These are phyloP conservation scores for Chytriomyces sp. DNA, from an alignment of 192 early-diverging fungal genomes.

Conservation along the genomic window DNA sequence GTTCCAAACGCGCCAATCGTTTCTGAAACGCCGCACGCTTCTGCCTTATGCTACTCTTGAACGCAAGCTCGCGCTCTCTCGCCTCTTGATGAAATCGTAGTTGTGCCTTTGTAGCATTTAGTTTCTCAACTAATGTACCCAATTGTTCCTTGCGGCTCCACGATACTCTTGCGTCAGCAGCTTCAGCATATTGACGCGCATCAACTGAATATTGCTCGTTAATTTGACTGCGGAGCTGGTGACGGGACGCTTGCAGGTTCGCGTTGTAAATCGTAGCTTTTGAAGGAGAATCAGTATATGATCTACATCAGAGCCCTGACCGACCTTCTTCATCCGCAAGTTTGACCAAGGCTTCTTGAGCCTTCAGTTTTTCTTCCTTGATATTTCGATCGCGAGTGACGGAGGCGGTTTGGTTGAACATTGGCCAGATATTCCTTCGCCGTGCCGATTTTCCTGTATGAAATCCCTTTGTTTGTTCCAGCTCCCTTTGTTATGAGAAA, in stretches of 20 bases:
- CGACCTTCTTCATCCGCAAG: conserved; percentile 35
- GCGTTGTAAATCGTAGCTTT: conserved; percentile 11
- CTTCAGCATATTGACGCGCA: conserved; percentile 9
- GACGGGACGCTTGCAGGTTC: conserved; percentile 2
- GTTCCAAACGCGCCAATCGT: neutral
- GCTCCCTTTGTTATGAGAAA: too few species aligned
- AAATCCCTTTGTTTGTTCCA: too few species aligned
- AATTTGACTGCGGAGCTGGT: conserved; percentile 15
- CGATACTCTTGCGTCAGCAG: neutral
- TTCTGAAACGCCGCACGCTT: conserved; percentile 17
- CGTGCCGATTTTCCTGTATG: too few species aligned
- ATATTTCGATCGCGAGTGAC: conserved; percentile 25
- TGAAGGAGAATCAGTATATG: neutral
- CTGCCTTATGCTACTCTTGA: conserved; percentile 10
- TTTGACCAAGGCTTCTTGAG: conserved; percentile 24
- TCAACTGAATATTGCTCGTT: conserved; percentile 5
- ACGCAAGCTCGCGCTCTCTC: neutral
- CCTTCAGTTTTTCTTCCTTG: conserved; percentile 29
- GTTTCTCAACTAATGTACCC: conserved; percentile 11
- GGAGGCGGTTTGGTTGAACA: conserved; percentile 20
- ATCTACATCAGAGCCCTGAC: neutral
- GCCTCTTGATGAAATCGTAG: conserved; percentile 18
- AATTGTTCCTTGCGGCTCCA: conserved; percentile 5
- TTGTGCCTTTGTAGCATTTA: conserved; percentile 2
- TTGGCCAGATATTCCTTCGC: too few species aligned